Conservation (phyloP, 2,329 filamentous ascomycete genomes). For the Penicillium sp. region DNA sequence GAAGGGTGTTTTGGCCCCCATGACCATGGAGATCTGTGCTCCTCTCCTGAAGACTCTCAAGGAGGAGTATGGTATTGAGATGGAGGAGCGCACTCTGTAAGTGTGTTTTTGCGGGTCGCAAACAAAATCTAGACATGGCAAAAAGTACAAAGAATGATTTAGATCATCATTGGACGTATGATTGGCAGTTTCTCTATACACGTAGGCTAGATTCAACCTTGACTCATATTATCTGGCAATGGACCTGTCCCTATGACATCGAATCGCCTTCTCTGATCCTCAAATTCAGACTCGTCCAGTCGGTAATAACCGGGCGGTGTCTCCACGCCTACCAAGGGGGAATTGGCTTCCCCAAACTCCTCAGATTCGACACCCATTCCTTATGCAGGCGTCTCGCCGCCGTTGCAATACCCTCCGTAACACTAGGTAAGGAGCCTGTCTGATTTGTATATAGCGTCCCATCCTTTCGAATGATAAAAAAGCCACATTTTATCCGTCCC, state of each 20-base stretch:
- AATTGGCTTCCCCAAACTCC: neutral
- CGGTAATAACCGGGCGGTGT: too few species aligned
- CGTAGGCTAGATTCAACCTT: too few species aligned
- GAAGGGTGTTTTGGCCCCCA: slow-evolving; percentile 75
- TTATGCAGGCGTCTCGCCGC: neutral
- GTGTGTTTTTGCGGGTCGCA: neutral
- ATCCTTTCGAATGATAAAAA: neutral
- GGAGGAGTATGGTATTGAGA: slow-evolving; percentile 75
- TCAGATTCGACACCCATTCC: neutral
- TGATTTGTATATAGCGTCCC: neutral
- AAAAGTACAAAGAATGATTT: slow-evolving; percentile 24
- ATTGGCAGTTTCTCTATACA: neutral
- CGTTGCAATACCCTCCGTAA: neutral
- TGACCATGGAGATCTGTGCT: slow-evolving; percentile 72
- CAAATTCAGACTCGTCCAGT: too few species aligned
- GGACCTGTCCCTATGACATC: too few species aligned
- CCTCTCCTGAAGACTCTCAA: slow-evolving; percentile 79
- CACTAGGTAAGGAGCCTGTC: neutral
- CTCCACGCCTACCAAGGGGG: neutral
- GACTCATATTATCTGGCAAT: too few species aligned
- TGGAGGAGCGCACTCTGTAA: slow-evolving; percentile 69
- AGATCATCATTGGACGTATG: slow-evolving; percentile 20
- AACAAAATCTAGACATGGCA: slow-evolving; percentile 5
- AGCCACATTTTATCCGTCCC: neutral
- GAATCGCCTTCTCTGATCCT: too few species aligned